Evolutionary conservation across 2,329 filamentous ascomycete species (phyloP), one percentile per base, ranked within the genome.

Genomic region (Elsinoe batatas): DNA sequence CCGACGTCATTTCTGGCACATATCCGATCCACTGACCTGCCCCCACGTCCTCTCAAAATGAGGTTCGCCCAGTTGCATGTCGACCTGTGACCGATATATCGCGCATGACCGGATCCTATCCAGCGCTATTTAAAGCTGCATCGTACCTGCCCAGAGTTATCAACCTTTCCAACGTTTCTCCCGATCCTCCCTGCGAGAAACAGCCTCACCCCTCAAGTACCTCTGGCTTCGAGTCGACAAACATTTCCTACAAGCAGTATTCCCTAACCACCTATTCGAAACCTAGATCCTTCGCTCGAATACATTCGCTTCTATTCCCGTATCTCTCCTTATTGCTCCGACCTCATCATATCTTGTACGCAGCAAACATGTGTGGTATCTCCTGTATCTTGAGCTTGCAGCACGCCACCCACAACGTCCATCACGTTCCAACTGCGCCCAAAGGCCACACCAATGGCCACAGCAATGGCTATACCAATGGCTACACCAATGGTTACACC

Each of bases 311-410:
- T 32, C 30, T 22, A 17, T 32, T 12, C 18, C 18, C 10, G 6
- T 5, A 32, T 22, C 22, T 32, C 42, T 22, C 32, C 11, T 13
- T 33, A 40, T 15, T 15, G 22, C 30, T 38, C 33, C 33, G 12
- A 33, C 40, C 26, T 47, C n/a, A 44, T 36, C 36, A 53, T 47
- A 22, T 18, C 46, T 35, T 42, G 17, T 13, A 3, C 32, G 26
- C n/a, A 18, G 33, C 30, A 47, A 62, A 36, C 56, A 66, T 66
- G 64, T 66, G 64, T 58, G 64, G 64, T 46, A 65, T 65, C 17
- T 63, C 61, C 33, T 66, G 64, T 54, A 63, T 65, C 22, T 53
- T 66, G 26, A 56, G 57, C 55, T 38, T 64, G 30, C 53, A 58
- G 26, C 37, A 46, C 32, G 54, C 57, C 17, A 54, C 60, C n/a